phyloP scores from a whole-genome alignment of 306 rosid species.

The Dryas alaskensis region DNA sequence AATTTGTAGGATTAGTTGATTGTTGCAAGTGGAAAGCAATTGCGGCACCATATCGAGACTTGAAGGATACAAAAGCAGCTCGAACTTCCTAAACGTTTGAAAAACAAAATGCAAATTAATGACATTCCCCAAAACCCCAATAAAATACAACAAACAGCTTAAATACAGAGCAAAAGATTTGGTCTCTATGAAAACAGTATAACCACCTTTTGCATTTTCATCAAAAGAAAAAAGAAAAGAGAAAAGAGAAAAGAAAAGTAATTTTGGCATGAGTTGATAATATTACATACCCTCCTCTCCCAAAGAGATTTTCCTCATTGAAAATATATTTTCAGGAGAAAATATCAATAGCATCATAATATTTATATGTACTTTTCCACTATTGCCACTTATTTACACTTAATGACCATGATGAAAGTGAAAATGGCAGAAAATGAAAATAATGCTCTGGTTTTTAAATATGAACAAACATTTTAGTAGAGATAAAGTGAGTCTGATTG shows the following conservation, averaged over 20 bases:
- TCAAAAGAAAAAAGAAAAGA: too few relatives aligned
- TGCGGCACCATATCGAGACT: slow-evolving; percentile 74
- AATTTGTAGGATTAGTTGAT: slow-evolving; percentile 74
- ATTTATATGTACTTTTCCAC: background rate
- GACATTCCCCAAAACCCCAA: slow-evolving; percentile 20
- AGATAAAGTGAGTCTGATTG: background rate
- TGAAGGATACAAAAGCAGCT: slow-evolving; percentile 91
- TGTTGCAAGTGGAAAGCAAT: slow-evolving; percentile 69
- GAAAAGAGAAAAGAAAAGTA: too few relatives aligned
- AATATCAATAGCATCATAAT: too few relatives aligned
- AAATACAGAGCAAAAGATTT: background rate
- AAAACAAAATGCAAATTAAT: slow-evolving; percentile 20
- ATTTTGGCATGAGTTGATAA: too few relatives aligned
- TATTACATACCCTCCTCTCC: background rate
- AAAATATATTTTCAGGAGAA: too few relatives aligned
- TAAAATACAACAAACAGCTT: slow-evolving; percentile 1
- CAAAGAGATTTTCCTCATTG: background rate
- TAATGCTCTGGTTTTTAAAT: too few relatives aligned
- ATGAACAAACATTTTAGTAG: too few relatives aligned
- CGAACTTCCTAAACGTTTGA: slow-evolving; percentile 62
- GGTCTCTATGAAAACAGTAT: background rate
- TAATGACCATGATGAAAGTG: too few relatives aligned
- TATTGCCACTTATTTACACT: background rate
- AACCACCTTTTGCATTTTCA: background rate
- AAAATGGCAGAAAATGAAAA: too few relatives aligned